Evolutionary conservation across 805 yeast genomes (phyloP).

Genomic region (Cyberlindnera mrakii): DNA sequence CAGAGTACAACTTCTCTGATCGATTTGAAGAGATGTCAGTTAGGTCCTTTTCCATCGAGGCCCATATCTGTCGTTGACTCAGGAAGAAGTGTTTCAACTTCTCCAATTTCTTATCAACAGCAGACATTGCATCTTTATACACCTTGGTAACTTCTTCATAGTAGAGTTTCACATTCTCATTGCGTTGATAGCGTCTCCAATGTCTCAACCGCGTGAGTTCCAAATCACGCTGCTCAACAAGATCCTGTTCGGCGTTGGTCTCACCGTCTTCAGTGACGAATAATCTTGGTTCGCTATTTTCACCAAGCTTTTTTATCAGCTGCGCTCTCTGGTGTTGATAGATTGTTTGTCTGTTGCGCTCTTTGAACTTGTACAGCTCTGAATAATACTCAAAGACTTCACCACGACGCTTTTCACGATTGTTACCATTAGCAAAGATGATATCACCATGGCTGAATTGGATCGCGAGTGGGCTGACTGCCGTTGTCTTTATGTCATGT

Average conservation of each 20-base stretch:
- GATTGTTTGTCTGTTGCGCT: conserved; percentile 6
- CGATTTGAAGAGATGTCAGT: conserved; percentile 25
- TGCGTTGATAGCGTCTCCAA: conserved; percentile 21
- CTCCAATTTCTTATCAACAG: conserved; percentile 24
- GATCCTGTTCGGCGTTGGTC: conserved; percentile 21
- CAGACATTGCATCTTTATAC: conserved; percentile 22
- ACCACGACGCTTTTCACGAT: conserved; percentile 22
- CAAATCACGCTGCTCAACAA: conserved; percentile 28
- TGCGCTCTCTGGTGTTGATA: conserved; percentile 3
- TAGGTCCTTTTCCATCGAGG: conserved; percentile 21
- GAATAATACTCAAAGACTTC: conserved; percentile 21
- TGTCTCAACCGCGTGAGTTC: conserved; percentile 24
- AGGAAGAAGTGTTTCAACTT: conserved; percentile 28
- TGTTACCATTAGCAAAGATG: conserved; percentile 25
- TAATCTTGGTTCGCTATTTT: background rate
- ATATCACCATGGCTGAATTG: conserved; percentile 10
- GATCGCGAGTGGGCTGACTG: background rate
- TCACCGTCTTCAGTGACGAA: conserved; percentile 3
- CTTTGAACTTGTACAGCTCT: conserved; percentile 14
- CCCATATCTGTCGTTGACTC: conserved; percentile 24
- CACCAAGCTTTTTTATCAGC: conserved; percentile 3
- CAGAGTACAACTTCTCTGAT: conserved; percentile 26
- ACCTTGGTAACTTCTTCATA: conserved; percentile 22
- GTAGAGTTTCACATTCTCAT: conserved; percentile 21
- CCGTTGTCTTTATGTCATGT: background rate